Evolutionary conservation across 202 grass and related monocot species (phyloP), one percentile per base, ranked within the genome.

Genomic region (Setaria italica): DNA sequence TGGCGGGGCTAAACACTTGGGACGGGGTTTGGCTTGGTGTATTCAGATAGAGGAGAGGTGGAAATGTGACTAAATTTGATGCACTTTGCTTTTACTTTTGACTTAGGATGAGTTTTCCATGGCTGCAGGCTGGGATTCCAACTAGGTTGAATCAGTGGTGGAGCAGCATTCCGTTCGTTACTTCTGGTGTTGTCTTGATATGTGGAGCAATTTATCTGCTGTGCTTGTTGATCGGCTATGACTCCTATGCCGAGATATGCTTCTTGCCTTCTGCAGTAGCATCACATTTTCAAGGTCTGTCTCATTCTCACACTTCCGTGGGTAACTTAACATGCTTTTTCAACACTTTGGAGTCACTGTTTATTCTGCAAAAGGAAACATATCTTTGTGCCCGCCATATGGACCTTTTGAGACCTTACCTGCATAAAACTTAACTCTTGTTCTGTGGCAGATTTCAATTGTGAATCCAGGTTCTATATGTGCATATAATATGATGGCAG

Each of bases 61-160:
- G 34, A 77, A 81, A 87, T 67, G 84, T 5, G 41, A 6, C 6
- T 13, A 14, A 2, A 19, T 54, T 25, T 17, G 49, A 59, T 11
- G 21, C 35, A 11, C 21, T 53, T 19, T 77, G 43, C 0, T 57
- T 45, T n/a, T 46, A 41, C 32, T 13, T 74, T 54, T 35, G 16
- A 20, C 10, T 55, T 74, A 6, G 46, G 5, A 14, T 0, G 19
- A 15, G 15, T 11, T 55, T 67, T 43, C 39, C 5, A 42, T 90
- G 60, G 71, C 63, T 32, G 74, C 88, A 99, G 97, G 97, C 92
- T 65, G 94, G 97, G 48, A 53, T 99, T 50, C 71, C 88, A 30
- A 99, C 97, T 60, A 96, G 97, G 85, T 45, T 99, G 47, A 90
- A 90, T 74, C 97, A 99, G 50, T 96, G 90, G 94, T 94, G 97